A percentile compares a stretch with the other conserved stretches of the same genome.
Evolutionary conservation across 176 grass and related monocot genomes (phyloP).

Genomic region (Aegilops speltoides): DNA sequence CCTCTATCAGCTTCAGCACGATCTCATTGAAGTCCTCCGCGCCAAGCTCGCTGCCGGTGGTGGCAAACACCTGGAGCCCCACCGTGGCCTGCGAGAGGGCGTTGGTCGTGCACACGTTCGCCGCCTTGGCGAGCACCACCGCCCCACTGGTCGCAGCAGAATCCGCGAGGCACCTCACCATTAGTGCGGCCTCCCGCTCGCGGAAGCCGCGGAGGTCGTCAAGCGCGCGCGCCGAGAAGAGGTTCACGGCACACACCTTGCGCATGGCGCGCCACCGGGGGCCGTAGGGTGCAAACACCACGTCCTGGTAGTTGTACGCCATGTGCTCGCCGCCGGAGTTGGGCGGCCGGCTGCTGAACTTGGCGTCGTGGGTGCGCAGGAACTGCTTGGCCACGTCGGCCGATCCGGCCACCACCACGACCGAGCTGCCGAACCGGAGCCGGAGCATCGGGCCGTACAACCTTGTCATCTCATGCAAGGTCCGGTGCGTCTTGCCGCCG

Average conservation of each 20-base stretch:
- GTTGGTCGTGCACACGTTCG: slow-evolving; percentile 66
- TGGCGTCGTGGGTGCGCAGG: slow-evolving; percentile 63
- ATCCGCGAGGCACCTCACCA: slow-evolving; percentile 37
- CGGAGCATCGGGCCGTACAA: slow-evolving; percentile 55
- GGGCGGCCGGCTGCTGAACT: slow-evolving; percentile 58
- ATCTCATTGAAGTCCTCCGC: slow-evolving; percentile 59
- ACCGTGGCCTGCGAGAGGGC: slow-evolving; percentile 50
- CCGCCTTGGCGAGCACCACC: slow-evolving; percentile 30
- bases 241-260: slow-evolving; percentile 60
- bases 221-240: slow-evolving; percentile 62
- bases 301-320: slow-evolving; percentile 87
- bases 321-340: slow-evolving; percentile 72
- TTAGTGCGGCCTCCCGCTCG: slow-evolving; percentile 43
- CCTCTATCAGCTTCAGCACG: slow-evolving; percentile 54
- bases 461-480: slow-evolving; percentile 42
- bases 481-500: slow-evolving; percentile 59
- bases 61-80: slow-evolving; percentile 57
- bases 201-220: slow-evolving; percentile 36
- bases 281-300: slow-evolving; percentile 74
- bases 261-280: slow-evolving; percentile 63
- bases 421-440: slow-evolving; percentile 55
- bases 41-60: neutral
- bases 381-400: slow-evolving; percentile 49
- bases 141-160: neutral
- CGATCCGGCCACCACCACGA: slow-evolving; percentile 60